Evolutionary conservation across 2,329 filamentous ascomycete species (phyloP), one percentile per base, ranked within the genome.

Genomic region (Trichophyton schoenleinii): DNA sequence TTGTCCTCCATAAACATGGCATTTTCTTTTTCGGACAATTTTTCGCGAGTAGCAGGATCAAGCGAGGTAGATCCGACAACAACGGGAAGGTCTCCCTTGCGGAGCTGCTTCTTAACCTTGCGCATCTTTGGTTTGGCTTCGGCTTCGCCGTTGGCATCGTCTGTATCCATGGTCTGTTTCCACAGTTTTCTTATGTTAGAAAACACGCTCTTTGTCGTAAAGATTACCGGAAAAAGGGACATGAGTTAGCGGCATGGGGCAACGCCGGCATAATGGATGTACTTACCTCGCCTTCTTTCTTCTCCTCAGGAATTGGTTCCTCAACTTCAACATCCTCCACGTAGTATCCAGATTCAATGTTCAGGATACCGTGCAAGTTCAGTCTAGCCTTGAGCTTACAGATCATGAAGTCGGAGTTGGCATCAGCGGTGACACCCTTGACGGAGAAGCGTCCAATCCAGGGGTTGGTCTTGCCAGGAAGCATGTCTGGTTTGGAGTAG

Each of bases 91-190:
- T 97, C 92, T 67, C 94, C 94, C 82, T 96, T 97, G 77, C 92
- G 89, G 67, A 96, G 88, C 79, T 97, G 92, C 84, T 97, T 99
- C 88, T 96, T 97, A 68, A 99, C 89, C 81, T 96, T 97, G 73
- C 92, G 87, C 60, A 85, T 96, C 87, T 88, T 88, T 67, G 84
- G 83, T 71, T 91, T 90, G 64, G 85, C 83, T 61, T 85, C 83
- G 2, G 83, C 81, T 64, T 85, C 82, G 68, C 79, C 82, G 67
- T 81, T 81, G 62, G 74, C 64, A 57, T 78, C 78, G 67, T 95
- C 89, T 58, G 89, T 92, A 42, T 95, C 90, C 89, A 94, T 95
- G 66, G 88, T 87, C 87, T 90, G 71, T 71, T 64, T 58, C 61
- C 60, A 63, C 49, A 61, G 59, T 68, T 71, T 68, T 63, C 59